Conservation (phyloP, 2,329 filamentous ascomycete species). For the Neonectria coccinea region DNA sequence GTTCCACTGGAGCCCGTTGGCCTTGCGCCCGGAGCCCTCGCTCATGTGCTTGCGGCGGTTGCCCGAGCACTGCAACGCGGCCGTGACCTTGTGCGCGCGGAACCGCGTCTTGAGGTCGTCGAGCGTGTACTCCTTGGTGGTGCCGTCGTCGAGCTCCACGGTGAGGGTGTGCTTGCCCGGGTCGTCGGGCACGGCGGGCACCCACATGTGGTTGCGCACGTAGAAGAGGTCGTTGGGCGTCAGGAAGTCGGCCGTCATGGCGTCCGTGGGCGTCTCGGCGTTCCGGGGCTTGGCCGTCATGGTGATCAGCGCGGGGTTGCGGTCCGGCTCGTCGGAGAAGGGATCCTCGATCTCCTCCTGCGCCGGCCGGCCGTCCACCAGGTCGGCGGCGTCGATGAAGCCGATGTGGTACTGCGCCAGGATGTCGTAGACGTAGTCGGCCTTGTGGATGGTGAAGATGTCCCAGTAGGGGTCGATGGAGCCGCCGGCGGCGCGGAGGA, state of each 20-base stretch:
- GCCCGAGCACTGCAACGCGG: constrained; percentile 70
- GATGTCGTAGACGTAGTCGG: constrained; percentile 72
- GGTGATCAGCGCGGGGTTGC: constrained; percentile 63
- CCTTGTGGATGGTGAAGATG: constrained; percentile 77
- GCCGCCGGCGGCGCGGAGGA: constrained; percentile 72
- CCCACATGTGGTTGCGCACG: constrained; percentile 74
- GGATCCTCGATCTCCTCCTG: constrained; percentile 70
- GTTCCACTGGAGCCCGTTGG: constrained; percentile 71
- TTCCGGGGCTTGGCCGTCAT: constrained; percentile 69
- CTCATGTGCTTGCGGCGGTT: constrained; percentile 72
- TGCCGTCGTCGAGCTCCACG: constrained; percentile 67
- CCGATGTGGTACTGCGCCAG: constrained; percentile 74
- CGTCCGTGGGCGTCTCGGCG: constrained; percentile 67
- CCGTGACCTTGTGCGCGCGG: constrained; percentile 62
- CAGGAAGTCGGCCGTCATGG: constrained; percentile 62
- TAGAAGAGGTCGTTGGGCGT: constrained; percentile 70
- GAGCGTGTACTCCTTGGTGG: constrained; percentile 64
- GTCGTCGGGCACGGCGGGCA: constrained; percentile 58
- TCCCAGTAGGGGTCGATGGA: constrained; percentile 77
- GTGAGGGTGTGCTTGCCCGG: constrained; percentile 59
- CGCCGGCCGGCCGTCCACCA: constrained; percentile 67
- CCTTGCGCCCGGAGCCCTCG: constrained; percentile 54
- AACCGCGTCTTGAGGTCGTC: constrained; percentile 66
- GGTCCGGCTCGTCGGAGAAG: constrained; percentile 64
- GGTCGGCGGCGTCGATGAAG: constrained; percentile 68